Conservation (phyloP, 2,329 filamentous ascomycete genomes). For the Calonectria ilicicola region DNA sequence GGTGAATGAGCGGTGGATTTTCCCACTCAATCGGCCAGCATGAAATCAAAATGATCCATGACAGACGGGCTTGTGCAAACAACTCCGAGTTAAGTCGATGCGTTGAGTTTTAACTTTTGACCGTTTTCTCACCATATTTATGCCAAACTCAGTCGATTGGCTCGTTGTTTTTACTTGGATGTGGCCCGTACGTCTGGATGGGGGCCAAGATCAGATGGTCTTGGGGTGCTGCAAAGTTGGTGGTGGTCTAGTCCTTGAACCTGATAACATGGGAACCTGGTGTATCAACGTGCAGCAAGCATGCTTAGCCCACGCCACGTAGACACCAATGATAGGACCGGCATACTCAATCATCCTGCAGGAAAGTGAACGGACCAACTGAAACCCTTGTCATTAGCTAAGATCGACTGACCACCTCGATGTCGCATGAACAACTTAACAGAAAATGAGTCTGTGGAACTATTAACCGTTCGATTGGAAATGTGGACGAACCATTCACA, state of each 20-base stretch:
- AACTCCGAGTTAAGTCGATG: neutral
- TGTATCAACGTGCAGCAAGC: neutral
- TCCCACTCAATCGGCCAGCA: neutral
- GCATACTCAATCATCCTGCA: neutral
- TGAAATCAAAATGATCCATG: neutral
- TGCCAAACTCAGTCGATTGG: neutral
- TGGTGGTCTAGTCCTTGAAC: neutral
- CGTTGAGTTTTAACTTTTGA: neutral
- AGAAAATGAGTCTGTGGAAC: neutral
- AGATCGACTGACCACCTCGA: conserved; percentile 10
- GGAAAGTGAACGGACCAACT: neutral
- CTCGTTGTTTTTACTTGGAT: neutral
- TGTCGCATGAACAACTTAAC: neutral
- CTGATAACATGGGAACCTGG: conserved; percentile 17
- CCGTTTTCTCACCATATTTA: neutral
- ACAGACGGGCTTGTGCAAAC: too few species aligned
- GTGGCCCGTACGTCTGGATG: neutral
- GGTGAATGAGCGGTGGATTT: neutral
- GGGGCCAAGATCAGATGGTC: neutral
- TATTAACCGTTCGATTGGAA: neutral
- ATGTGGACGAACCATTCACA: neutral
- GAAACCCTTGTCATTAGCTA: conserved; percentile 3
- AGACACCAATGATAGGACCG: neutral
- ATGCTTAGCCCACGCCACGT: neutral
- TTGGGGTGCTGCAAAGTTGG: neutral